Evolutionary conservation across 805 yeast species (phyloP).

Genomic region (Hanseniaspora valbyensis): DNA sequence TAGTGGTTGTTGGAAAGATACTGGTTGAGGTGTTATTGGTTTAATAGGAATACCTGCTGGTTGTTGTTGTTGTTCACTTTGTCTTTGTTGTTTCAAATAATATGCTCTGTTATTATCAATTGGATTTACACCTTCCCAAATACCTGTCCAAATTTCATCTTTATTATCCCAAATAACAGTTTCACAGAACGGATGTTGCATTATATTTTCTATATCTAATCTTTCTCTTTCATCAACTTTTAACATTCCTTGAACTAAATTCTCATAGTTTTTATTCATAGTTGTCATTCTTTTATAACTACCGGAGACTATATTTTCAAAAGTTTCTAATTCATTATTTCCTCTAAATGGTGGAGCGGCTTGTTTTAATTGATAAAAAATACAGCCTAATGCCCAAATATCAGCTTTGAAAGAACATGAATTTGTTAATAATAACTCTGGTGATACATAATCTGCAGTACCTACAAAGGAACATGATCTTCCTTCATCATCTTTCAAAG

Average conservation of each 20-base stretch:
- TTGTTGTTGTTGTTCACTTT: slow-evolving; percentile 12
- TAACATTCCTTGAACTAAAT: slow-evolving; percentile 55
- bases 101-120: not conserved
- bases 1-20: not conserved
- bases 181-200: slow-evolving; percentile 61
- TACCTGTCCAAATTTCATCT: slow-evolving; percentile 56
- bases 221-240: slow-evolving; percentile 63
- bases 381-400: slow-evolving; percentile 92
- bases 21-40: slow-evolving; percentile 15
- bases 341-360: slow-evolving; percentile 90
- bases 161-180: slow-evolving; percentile 56
- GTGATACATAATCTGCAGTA: slow-evolving; percentile 93
- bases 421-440: slow-evolving; percentile 71
- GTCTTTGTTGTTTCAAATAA: slow-evolving; percentile 4
- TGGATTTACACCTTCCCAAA: slow-evolving; percentile 48
- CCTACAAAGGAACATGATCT: slow-evolving; percentile 80
- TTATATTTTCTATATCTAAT: slow-evolving; percentile 44
- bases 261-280: slow-evolving; percentile 51
- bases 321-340: slow-evolving; percentile 69
- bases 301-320: slow-evolving; percentile 72
- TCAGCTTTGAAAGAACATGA: slow-evolving; percentile 75
- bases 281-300: slow-evolving; percentile 56
- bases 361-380: slow-evolving; percentile 66
- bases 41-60: slow-evolving; percentile 11
- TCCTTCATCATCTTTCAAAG: slow-evolving; percentile 25